Conservation (phyloP, 1,284 basidiomycete genomes). For the Ganoderma boninense region DNA sequence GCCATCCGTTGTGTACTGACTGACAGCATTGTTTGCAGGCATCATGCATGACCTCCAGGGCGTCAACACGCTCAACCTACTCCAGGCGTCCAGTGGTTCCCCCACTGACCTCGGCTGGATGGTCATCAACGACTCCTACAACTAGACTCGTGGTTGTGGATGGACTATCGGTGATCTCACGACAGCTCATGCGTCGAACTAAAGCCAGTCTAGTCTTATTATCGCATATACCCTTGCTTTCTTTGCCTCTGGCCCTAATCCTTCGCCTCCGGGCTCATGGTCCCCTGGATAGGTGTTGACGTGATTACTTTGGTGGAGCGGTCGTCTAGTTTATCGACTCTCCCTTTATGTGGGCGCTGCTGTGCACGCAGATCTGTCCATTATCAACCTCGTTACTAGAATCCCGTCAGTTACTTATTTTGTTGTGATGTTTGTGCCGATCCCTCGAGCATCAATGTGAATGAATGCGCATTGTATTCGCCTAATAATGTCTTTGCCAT, state of each 20-base stretch:
- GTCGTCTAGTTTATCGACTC: conserved; percentile 26
- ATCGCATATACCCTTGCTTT: conserved; percentile 34
- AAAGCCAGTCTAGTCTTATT: conserved; percentile 8
- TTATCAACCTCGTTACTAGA: conserved; percentile 6
- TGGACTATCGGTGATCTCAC: neutral
- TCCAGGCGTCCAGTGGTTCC: conserved; percentile 51
- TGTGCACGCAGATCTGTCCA: conserved; percentile 32
- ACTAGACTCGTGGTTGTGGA: conserved; percentile 11
- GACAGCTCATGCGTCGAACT: conserved; percentile 5
- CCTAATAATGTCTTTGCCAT: neutral
- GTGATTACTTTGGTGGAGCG: conserved; percentile 26
- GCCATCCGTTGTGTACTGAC: too few relatives aligned
- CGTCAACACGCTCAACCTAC: conserved; percentile 69
- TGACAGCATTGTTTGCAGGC: conserved; percentile 48
- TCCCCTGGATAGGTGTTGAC: conserved; percentile 40
- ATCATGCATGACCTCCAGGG: conserved; percentile 73
- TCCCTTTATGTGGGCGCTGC: conserved; percentile 27
- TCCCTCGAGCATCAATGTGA: conserved; percentile 6
- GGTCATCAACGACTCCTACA: conserved; percentile 42
- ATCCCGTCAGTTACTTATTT: conserved; percentile 3
- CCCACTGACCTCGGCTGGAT: conserved; percentile 60
- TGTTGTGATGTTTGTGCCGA: conserved; percentile 27
- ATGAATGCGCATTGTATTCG: conserved; percentile 13
- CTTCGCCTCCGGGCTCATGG: conserved; percentile 33
- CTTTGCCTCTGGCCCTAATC: conserved; percentile 8